Conservation (phyloP, 1,139 yeast species). For the Sugiyamaella grinbergsii region DNA sequence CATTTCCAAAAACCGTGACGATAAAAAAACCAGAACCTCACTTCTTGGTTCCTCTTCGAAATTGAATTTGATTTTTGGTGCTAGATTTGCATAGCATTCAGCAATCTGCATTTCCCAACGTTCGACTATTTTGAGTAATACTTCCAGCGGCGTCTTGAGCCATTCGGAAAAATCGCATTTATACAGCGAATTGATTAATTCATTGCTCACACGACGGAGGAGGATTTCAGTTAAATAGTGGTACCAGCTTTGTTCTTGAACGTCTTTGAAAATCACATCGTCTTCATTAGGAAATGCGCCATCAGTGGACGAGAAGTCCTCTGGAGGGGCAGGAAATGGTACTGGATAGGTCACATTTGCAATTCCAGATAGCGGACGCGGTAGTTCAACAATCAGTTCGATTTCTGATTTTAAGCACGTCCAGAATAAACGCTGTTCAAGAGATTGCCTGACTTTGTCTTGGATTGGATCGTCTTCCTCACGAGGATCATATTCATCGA, state of each 20-base stretch:
- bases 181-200: constrained; percentile 25
- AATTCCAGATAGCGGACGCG: constrained; percentile 26
- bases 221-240: constrained; percentile 28
- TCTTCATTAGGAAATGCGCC: constrained; percentile 25
- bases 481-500: constrained; percentile 9
- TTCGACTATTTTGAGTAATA: constrained; percentile 23
- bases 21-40: constrained; percentile 24
- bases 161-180: constrained; percentile 25
- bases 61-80: constrained; percentile 25
- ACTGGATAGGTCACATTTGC: constrained; percentile 28
- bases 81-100: constrained; percentile 26
- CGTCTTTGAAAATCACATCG: constrained; percentile 22
- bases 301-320: constrained; percentile 21
- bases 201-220: constrained; percentile 25
- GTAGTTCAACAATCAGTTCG: constrained; percentile 26
- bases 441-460: constrained; percentile 19
- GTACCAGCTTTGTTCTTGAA: constrained; percentile 28
- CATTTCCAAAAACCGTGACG: constrained; percentile 26
- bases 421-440: constrained; percentile 28
- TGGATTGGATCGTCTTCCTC: constrained; percentile 17
- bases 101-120: constrained; percentile 27
- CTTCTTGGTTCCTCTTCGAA: constrained; percentile 24
- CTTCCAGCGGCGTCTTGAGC: constrained; percentile 25
- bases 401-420: constrained; percentile 28
- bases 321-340: constrained; percentile 28